Conservation (phyloP, 116 monocot species). For the Zostera marina region DNA sequence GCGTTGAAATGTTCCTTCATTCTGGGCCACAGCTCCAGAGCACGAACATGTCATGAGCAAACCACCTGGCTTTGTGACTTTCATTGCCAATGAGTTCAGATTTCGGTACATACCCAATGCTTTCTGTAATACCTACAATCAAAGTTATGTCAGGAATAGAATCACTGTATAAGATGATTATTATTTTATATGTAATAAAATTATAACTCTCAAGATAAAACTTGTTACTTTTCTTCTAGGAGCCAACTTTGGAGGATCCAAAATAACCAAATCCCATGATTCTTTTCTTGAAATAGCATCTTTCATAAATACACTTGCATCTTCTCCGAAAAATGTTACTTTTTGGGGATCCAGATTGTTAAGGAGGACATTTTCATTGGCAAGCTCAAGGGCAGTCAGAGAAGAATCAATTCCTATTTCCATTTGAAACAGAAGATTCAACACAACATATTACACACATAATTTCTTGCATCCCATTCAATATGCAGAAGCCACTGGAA, state of each 20-base stretch:
- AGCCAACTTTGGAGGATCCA: conserved; percentile 95
- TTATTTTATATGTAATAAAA: no score
- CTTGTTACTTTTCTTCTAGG: conserved; percentile 56
- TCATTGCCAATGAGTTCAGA: conserved; percentile 86
- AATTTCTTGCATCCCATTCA: background rate
- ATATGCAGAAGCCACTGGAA: background rate
- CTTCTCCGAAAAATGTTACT: conserved; percentile 71
- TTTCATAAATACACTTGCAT: conserved; percentile 89
- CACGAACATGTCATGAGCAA: conserved; percentile 98
- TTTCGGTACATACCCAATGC: conserved; percentile 93
- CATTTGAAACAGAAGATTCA: background rate
- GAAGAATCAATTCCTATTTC: conserved; percentile 85
- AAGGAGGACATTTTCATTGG: conserved; percentile 73
- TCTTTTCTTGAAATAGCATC: conserved; percentile 46
- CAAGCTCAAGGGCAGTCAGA: conserved; percentile 72
- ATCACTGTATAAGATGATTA: no score
- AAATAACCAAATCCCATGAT: conserved; percentile 74
- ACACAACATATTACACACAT: background rate
- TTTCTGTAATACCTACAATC: conserved; percentile 62
- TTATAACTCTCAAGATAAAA: no score
- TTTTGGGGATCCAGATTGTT: conserved; percentile 50
- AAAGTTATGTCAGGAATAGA: background rate
- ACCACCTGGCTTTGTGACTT: conserved; percentile 73
- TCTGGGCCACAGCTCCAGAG: conserved; percentile 96
- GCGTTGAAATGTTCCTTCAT: conserved; percentile 43